Evolutionary conservation across 2,329 filamentous ascomycete genomes (phyloP), one percentile per base, ranked within the genome.

Genomic region (Phaeophleospora eucalypticola): DNA sequence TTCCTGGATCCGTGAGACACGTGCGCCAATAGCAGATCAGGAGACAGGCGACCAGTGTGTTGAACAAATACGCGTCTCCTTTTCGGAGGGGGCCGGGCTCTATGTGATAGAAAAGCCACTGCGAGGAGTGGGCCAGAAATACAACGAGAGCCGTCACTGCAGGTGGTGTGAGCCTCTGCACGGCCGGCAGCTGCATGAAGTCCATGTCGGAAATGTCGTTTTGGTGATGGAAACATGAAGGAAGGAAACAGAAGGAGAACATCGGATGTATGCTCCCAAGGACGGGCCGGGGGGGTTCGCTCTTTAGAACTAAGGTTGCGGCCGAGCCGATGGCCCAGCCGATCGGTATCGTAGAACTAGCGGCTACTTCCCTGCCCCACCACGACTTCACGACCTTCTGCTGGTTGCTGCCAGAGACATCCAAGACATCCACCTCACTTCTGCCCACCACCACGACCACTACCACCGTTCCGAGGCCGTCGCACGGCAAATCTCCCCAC

Each of bases 71-170:
- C 10, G 77, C 71, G 65, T 91, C 75, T 46, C 68, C 65, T 46
- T 63, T 66, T 3, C 76, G 77, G 18, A 86, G 72, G 1, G 84
- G 82, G 2, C 79, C 81, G 2, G 76, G 74, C 27, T 80, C 75
- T 51, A 79, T 63, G 46, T 66, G 69, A 56, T 77, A 67, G 65
- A 91, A 86, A 38, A 91, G 73, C 63, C 75, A 78, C 68, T 91
- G 87, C 3, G 87, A 85, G 40, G 79, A 78, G 70, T 85, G 88
- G 51, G 81, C 79, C 3, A 90, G 76, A 62, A 89, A 87, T 43
- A 70, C 62, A 49, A 90, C 85, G 12, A 91, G 70, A 6, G 74
- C 45, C 53, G 81, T 81, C 36, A 86, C 84, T 48, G 74, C 77
- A 12, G 85, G 84, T n/a, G 89, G 79, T 48, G 84, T 83, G 42